Evolutionary conservation across 306 rosid genomes (phyloP), one percentile per base, ranked within the genome.

Genomic region (Prinsepia uniflora): DNA sequence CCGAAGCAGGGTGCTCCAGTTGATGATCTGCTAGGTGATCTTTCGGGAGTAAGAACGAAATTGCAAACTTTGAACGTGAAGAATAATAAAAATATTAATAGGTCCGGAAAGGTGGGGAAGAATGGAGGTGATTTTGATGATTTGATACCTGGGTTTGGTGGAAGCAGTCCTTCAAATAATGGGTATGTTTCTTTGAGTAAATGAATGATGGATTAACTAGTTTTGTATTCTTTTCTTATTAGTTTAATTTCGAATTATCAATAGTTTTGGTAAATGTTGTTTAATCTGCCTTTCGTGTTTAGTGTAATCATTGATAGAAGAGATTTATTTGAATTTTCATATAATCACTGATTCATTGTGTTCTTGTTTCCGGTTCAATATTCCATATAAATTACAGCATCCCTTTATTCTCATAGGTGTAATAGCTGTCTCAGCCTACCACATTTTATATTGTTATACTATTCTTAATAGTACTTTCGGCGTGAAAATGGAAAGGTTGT

Each of bases 101-200:
- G 45, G 59, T 69, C 44, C 6, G 76, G 63, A 5, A 63, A 24
- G 24, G 49, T 48, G 14, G 71, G 65, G 58, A 45, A 59, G n/a
- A 73, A 54, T 22, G 48, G 70, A 11, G 71, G 70, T 36, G 76
- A 36, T 78, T 83, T 81, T 78, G 96, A 79, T 82, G 97, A 87
- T 17, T 78, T 94, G 82, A 80, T 91, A 67, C 81, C 90, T 39
- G 97, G 97, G 14, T 91, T 94, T 87, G 88, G 87, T 74, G 83
- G 76, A 53, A 82, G 66, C 79, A 75, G 40, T 63, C 55, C 75
- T 80, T 72, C 80, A 5, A 81, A 75, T 75, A 72, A 65, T 42
- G 82, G 99, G 99, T 91, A 87, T 64, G 73, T 67, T 39, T 5
- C 10, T 63, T 55, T 54, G 42, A 50, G 39, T 50, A 41, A 69